Conservation (phyloP, 2,329 filamentous ascomycete species). For the Trematosphaeria pertusa region DNA sequence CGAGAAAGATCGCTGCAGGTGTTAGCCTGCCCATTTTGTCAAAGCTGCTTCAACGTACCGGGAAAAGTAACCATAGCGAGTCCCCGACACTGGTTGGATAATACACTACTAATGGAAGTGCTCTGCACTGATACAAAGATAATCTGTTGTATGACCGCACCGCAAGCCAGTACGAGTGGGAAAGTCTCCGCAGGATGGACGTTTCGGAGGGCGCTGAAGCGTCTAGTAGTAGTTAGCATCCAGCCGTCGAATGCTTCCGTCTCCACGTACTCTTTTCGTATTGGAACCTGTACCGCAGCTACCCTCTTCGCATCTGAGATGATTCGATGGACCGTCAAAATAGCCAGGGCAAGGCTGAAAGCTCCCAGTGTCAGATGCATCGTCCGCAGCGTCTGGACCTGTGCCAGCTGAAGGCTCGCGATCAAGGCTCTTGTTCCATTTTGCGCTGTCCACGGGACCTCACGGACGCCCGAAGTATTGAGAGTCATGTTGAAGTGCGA, state of each 20-base stretch:
- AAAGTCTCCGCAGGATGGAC: constrained; percentile 51
- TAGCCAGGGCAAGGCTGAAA: constrained; percentile 45
- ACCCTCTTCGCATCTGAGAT: constrained; percentile 47
- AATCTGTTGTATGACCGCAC: constrained; percentile 46
- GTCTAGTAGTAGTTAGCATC: constrained; percentile 32
- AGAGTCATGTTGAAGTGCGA: constrained; percentile 49
- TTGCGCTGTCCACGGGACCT: constrained; percentile 37
- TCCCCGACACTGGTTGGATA: constrained; percentile 44
- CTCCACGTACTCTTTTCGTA: constrained; percentile 40
- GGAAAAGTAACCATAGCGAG: constrained; percentile 48
- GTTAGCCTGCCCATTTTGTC: constrained; percentile 23
- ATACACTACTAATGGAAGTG: constrained; percentile 45
- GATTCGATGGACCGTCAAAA: constrained; percentile 46
- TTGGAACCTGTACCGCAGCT: constrained; percentile 38
- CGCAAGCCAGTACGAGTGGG: constrained; percentile 48
- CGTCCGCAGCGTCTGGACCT: constrained; percentile 48
- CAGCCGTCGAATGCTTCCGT: too few species aligned
- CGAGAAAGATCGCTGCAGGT: constrained; percentile 67
- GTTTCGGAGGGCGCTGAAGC: constrained; percentile 44
- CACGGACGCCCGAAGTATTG: constrained; percentile 38
- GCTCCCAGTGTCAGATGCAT: constrained; percentile 49
- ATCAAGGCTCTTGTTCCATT: constrained; percentile 42
- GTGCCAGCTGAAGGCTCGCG: constrained; percentile 42
- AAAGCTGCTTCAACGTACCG: constrained; percentile 33
- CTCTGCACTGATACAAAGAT: constrained; percentile 49